Base-by-base conservation (phyloP, 345 rosid genomes). In the Populus deltoides region DNA sequence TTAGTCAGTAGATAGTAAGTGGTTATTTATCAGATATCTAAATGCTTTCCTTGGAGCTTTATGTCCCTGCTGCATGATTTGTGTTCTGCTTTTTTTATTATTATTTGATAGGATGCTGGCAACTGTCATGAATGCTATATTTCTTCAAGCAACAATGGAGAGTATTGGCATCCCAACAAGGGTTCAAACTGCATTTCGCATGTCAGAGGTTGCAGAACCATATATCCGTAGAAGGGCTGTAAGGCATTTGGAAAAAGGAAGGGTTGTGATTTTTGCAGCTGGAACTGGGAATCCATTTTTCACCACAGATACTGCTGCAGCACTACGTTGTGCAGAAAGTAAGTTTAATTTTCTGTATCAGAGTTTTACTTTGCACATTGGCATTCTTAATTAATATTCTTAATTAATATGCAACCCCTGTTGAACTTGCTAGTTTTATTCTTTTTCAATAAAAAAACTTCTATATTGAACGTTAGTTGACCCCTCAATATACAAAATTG, bases 291-390 rank as follows among this genome's bases (percentile, higher is more conserved):
- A 96, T 77, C 99, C 98, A 1, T 93, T 96, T 86, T 96, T 93
- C 92, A 92, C 99, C 59, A 96, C 99, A 0, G 94, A 96, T 62
- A 96, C 98, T 47, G 99, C 97, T 67, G 94, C 99, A 61, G 97
- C 97, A 82, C 89, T 96, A 75, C 93, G 97, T 10, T 93, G 99
- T 89, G 99, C 98, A 8, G 98, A 96, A 88, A 96, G 97, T 93
- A 84, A 85, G 98, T 82, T 25, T 57, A 51, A 36, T 59, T 75
- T 8, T 45, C 8, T 72, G 67, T 47, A 7, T 61, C 69, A 75
- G 71, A 47, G 27, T 20, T 39, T 11, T 36, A 38, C 18, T 77
- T 29, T 13, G 36, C 43, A 36, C 62, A 59, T 47, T 35, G 18
- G 71, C 38, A 27, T 25, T 27, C 38, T 43, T 31, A 17, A 22